A percentile compares a stretch with the other conserved stretches of the same genome.
phyloP scores from a whole-genome alignment of 148 eudicot species.

The Persicaria maculosa region DNA sequence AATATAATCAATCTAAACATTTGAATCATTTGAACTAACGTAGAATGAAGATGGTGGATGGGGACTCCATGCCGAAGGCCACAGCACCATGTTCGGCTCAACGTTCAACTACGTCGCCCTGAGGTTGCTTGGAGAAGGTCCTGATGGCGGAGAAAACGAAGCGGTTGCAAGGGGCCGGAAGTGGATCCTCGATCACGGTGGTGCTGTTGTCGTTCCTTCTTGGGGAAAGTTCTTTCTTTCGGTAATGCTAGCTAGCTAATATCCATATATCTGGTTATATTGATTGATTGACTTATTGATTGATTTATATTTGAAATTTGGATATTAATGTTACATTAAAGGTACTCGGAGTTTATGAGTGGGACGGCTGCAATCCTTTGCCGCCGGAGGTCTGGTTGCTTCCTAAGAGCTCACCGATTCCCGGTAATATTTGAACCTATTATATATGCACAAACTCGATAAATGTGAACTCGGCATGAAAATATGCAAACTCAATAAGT shows the following conservation, averaged over 20 bases:
- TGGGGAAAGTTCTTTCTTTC: conserved; percentile 67
- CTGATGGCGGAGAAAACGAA: conserved; percentile 1
- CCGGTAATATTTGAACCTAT: too few relatives aligned
- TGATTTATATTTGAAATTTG: too few relatives aligned
- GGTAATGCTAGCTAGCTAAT: conserved; percentile 13
- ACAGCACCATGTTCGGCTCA: conserved; percentile 52
- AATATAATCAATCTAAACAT: background rate
- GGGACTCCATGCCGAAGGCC: conserved; percentile 57
- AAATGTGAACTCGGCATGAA: too few relatives aligned
- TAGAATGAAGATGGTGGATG: conserved; percentile 66
- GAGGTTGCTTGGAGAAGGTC: conserved; percentile 41
- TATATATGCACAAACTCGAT: too few relatives aligned
- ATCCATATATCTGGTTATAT: background rate
- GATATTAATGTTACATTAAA: background rate
- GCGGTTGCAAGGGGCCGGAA: conserved; percentile 28
- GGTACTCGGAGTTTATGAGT: too few relatives aligned
- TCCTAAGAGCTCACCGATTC: too few relatives aligned
- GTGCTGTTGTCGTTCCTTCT: conserved; percentile 35
- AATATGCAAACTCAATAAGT: background rate
- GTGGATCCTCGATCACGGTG: conserved; percentile 55
- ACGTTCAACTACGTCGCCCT: conserved; percentile 35
- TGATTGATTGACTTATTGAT: too few relatives aligned
- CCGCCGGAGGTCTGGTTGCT: too few relatives aligned
- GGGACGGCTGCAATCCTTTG: too few relatives aligned
- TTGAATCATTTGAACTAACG: background rate